Percentiles rank a stretch among this genome's conserved stretches.
Conservation (phyloP, 352 stramenopile species). For the Globisporangium recalcitrans region DNA sequence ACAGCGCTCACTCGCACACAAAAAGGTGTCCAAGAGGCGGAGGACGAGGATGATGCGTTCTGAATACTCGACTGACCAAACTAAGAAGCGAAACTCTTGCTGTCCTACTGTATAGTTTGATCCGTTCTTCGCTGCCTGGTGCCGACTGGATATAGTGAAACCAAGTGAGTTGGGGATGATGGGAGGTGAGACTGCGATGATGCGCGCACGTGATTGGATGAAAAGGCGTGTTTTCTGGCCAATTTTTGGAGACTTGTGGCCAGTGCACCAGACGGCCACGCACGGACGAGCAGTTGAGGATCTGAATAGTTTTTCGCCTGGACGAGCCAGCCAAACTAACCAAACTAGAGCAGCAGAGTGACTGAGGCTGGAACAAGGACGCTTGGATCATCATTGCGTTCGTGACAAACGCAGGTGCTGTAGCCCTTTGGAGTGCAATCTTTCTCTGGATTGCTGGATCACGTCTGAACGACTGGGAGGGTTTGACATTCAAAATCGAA, state of each 20-base stretch:
- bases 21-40: slow-evolving; percentile 13
- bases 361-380: no score
- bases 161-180: neutral
- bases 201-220: neutral
- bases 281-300: neutral
- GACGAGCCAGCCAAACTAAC: neutral
- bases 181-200: neutral
- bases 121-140: slow-evolving; percentile 6
- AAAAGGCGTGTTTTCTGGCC: neutral
- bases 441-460: neutral
- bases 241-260: neutral
- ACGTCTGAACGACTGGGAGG: neutral
- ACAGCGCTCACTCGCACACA: neutral
- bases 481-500: neutral
- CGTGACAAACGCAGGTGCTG: neutral
- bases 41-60: neutral
- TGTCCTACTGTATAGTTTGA: neutral
- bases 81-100: neutral
- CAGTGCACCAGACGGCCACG: neutral
- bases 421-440: neutral
- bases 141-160: slow-evolving; percentile 4
- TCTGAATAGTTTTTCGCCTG: neutral
- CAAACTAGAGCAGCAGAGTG: no score
- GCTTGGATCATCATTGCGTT: no score
- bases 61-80: neutral